Percentiles rank a stretch among this genome's conserved stretches.
Evolutionary conservation across 2,329 filamentous ascomycete genomes (phyloP).

Genomic region (Alternaria ventricosa): DNA sequence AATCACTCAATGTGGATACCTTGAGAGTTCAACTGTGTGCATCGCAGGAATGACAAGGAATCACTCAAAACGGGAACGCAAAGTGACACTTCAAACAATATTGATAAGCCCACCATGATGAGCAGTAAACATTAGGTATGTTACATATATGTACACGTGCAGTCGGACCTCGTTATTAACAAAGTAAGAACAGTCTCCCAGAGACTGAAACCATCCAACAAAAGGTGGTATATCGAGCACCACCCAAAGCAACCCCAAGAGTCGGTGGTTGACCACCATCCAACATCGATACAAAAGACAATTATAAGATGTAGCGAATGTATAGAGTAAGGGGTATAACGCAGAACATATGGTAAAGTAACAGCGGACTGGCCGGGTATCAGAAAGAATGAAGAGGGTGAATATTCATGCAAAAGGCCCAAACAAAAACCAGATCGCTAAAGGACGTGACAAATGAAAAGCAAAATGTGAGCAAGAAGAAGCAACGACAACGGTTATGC

Average conservation of each 20-base stretch:
- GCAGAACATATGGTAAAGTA: slow-evolving; percentile 8
- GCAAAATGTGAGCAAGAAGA: neutral
- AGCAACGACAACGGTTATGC: neutral
- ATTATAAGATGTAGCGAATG: slow-evolving; percentile 17
- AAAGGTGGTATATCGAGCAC: slow-evolving; percentile 20
- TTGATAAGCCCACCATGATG: slow-evolving; percentile 2
- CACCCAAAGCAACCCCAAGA: neutral
- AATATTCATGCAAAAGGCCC: slow-evolving; percentile 19
- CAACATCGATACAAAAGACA: slow-evolving; percentile 11
- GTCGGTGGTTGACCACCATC: neutral
- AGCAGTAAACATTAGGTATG: slow-evolving; percentile 23
- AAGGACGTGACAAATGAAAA: slow-evolving; percentile 9
- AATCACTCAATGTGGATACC: neutral
- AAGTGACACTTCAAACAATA: neutral
- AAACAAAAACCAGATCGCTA: slow-evolving; percentile 16
- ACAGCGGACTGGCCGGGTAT: slow-evolving; percentile 35
- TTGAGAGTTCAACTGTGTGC: neutral
- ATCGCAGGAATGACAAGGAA: neutral
- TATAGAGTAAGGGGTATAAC: slow-evolving; percentile 11
- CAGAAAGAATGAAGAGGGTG: slow-evolving; percentile 21
- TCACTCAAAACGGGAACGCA: neutral
- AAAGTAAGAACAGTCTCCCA: slow-evolving; percentile 11
- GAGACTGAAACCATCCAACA: slow-evolving; percentile 9
- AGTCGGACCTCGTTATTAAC: slow-evolving; percentile 27
- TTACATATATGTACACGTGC: slow-evolving; percentile 24